Evolutionary conservation across 2,329 filamentous ascomycete genomes (phyloP).

Genomic region (Cladophialophora psammophila): DNA sequence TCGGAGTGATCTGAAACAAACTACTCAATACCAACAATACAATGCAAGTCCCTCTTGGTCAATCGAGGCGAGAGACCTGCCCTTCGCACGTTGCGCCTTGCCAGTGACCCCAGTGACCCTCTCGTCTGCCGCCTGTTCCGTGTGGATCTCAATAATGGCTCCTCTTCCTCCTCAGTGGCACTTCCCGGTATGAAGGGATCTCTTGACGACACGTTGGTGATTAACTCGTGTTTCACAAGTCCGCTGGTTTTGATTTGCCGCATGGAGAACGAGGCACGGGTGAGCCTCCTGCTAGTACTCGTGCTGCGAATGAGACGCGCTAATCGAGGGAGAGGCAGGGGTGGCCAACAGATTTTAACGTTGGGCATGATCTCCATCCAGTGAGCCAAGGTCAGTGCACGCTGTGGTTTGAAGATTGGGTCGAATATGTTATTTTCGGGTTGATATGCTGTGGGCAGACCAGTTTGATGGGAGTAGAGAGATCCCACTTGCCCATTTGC

Average conservation of each 20-base stretch:
- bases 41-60: background rate
- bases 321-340: background rate
- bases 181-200: conserved; percentile 2
- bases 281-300: background rate
- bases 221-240: conserved; percentile 6
- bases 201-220: conserved; percentile 5
- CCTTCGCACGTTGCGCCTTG: conserved; percentile 4
- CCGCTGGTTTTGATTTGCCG: background rate
- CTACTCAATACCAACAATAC: background rate
- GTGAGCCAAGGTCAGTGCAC: background rate
- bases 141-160: background rate
- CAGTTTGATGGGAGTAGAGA: background rate
- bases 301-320: background rate
- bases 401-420: background rate
- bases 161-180: background rate
- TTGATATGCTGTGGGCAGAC: background rate
- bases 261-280: background rate
- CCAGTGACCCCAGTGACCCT: background rate
- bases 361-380: background rate
- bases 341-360: background rate
- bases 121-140: conserved; percentile 10
- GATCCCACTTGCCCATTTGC: background rate
- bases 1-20: conserved; percentile 3
- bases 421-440: background rate
- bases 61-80: background rate